Evolutionary conservation across 345 rosid genomes (phyloP).

Genomic region (Durio zibethinus): DNA sequence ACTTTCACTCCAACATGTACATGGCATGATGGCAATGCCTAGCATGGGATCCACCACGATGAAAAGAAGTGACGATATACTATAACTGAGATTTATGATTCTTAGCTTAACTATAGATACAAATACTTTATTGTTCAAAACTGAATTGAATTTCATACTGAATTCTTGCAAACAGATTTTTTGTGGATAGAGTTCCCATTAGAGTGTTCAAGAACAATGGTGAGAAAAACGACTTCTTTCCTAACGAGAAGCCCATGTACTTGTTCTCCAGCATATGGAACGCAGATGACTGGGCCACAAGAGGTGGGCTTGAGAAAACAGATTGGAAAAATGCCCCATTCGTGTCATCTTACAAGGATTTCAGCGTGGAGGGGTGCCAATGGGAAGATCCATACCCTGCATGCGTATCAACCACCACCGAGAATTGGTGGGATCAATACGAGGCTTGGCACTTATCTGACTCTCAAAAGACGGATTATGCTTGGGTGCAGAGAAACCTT

Average conservation of each 20-base stretch:
- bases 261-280: slow-evolving; percentile 96
- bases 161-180: slow-evolving; percentile 45
- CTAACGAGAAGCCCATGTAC: slow-evolving; percentile 93
- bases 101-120: no score
- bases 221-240: slow-evolving; percentile 74
- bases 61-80: no score
- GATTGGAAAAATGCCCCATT: slow-evolving; percentile 88
- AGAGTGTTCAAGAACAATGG: slow-evolving; percentile 87
- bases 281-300: slow-evolving; percentile 97
- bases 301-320: slow-evolving; percentile 94
- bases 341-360: slow-evolving; percentile 84
- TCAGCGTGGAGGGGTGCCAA: slow-evolving; percentile 76
- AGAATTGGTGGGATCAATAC: slow-evolving; percentile 93
- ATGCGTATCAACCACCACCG: slow-evolving; percentile 81
- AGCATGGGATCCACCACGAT: no score
- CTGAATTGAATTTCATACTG: not conserved
- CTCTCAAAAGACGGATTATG: slow-evolving; percentile 72
- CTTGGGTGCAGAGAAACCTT: slow-evolving; percentile 90
- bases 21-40: no score
- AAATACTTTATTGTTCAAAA: not conserved
- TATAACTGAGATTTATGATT: no score
- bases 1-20: no score
- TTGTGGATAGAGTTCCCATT: slow-evolving; percentile 72
- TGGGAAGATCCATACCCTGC: slow-evolving; percentile 93
- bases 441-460: slow-evolving; percentile 85